Percentiles rank a stretch among this genome's conserved stretches.
Evolutionary conservation across 225 moss, liverwort and hornwort genomes (phyloP).

Genomic region (Anthoceros angustus): DNA sequence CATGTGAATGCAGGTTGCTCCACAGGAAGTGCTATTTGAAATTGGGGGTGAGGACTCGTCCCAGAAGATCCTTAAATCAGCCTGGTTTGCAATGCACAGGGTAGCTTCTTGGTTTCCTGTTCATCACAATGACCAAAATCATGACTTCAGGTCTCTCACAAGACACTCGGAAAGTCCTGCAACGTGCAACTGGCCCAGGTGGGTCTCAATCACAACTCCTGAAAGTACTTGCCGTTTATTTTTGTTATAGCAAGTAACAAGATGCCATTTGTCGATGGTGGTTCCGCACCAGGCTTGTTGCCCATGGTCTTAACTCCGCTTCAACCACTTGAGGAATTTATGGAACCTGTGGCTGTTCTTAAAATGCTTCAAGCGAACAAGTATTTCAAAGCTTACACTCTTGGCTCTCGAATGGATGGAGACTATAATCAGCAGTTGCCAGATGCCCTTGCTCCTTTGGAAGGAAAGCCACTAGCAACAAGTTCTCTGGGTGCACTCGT

Average conservation of each 20-base stretch:
- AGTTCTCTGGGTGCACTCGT: slow-evolving; percentile 71
- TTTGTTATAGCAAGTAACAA: neutral
- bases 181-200: slow-evolving; percentile 27
- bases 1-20: slow-evolving; percentile 55
- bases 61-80: neutral
- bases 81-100: neutral
- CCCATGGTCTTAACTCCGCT: slow-evolving; percentile 61
- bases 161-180: slow-evolving; percentile 22
- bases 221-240: neutral
- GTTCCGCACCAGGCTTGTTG: slow-evolving; percentile 29
- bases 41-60: slow-evolving; percentile 38
- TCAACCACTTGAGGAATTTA: slow-evolving; percentile 41
- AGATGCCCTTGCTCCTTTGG: slow-evolving; percentile 30
- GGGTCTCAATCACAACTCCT: neutral
- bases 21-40: slow-evolving; percentile 74
- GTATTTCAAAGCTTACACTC: slow-evolving; percentile 35
- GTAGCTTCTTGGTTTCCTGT: neutral
- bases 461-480: slow-evolving; percentile 41
- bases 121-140: neutral
- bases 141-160: slow-evolving; percentile 25
- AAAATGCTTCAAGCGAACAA: slow-evolving; percentile 31
- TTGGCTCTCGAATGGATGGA: slow-evolving; percentile 15
- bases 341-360: slow-evolving; percentile 45
- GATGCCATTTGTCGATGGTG: neutral
- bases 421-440: slow-evolving; percentile 26